A percentile compares a stretch with the other conserved stretches of the same genome.
Conservation (phyloP, 2,329 filamentous ascomycete species). For the Amauroascus verrucosus region DNA sequence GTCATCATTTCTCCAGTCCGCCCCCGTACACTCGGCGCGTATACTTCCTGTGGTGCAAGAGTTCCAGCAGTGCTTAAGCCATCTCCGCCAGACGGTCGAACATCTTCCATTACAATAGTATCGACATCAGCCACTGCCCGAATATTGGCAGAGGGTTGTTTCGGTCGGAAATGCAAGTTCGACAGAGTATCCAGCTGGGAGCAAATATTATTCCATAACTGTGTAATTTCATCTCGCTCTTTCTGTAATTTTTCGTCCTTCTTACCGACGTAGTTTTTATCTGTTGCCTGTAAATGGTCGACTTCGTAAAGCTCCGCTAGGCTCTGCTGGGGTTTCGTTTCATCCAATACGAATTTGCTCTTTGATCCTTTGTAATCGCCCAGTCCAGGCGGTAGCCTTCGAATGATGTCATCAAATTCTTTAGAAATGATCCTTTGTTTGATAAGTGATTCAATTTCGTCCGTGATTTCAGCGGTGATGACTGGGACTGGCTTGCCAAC, state of each 20-base stretch:
- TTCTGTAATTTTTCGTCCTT: conserved; percentile 71
- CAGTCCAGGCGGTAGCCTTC: conserved; percentile 65
- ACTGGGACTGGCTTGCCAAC: conserved; percentile 90
- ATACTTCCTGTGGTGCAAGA: conserved; percentile 90
- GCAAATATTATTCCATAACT: conserved; percentile 71
- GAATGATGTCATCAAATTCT: conserved; percentile 85
- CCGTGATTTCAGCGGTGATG: conserved; percentile 81
- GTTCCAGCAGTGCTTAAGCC: conserved; percentile 50
- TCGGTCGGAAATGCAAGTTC: conserved; percentile 93
- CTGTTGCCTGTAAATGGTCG: conserved; percentile 67
- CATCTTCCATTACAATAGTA: conserved; percentile 91
- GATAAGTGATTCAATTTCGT: conserved; percentile 86
- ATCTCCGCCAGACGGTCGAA: conserved; percentile 70
- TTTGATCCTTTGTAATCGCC: conserved; percentile 53
- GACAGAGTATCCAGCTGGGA: conserved; percentile 76
- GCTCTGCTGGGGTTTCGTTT: conserved; percentile 75
- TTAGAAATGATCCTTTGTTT: conserved; percentile 82
- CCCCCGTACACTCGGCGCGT: conserved; percentile 62
- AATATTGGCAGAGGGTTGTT: conserved; percentile 67
- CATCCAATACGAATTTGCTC: conserved; percentile 70
- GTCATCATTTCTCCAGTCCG: conserved; percentile 61
- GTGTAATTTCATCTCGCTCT: conserved; percentile 73
- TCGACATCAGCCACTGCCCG: conserved; percentile 83
- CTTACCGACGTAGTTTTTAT: conserved; percentile 71
- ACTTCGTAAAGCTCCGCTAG: conserved; percentile 91